Percentiles rank a stretch among this genome's conserved stretches.
Evolutionary conservation across 2,329 filamentous ascomycete genomes (phyloP).

Genomic region (Aspergillaceae sp.): DNA sequence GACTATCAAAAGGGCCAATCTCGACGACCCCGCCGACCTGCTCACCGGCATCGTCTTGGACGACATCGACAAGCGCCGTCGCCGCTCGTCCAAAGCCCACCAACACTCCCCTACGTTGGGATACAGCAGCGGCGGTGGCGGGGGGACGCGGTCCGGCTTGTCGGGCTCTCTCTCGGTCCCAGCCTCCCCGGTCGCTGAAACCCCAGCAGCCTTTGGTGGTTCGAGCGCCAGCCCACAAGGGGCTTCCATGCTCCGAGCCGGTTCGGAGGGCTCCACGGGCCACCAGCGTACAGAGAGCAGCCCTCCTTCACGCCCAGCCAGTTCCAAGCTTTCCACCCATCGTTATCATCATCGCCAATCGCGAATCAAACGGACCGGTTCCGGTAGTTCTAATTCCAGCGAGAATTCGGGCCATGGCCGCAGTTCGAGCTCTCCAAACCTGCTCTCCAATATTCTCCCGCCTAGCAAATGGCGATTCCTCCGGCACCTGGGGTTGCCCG

Average conservation of each 20-base stretch:
- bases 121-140: slow-evolving; percentile 51
- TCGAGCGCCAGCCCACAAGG: slow-evolving; percentile 44
- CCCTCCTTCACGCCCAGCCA: slow-evolving; percentile 69
- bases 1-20: slow-evolving; percentile 73
- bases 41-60: slow-evolving; percentile 90
- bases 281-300: slow-evolving; percentile 56
- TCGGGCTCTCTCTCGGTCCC: slow-evolving; percentile 61
- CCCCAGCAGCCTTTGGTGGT: slow-evolving; percentile 26
- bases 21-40: slow-evolving; percentile 85
- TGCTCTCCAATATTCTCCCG: slow-evolving; percentile 60
- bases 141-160: slow-evolving; percentile 55
- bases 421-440: slow-evolving; percentile 66
- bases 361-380: slow-evolving; percentile 77
- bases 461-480: slow-evolving; percentile 91
- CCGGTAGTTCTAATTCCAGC: slow-evolving; percentile 83
- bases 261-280: slow-evolving; percentile 44
- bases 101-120: slow-evolving; percentile 70
- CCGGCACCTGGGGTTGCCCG: slow-evolving; percentile 80
- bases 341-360: slow-evolving; percentile 58
- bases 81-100: slow-evolving; percentile 69
- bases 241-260: slow-evolving; percentile 44
- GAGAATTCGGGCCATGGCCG: slow-evolving; percentile 45
- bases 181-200: slow-evolving; percentile 50
- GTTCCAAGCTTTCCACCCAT: slow-evolving; percentile 60
- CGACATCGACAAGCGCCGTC: slow-evolving; percentile 85